A percentile compares a stretch with the other conserved stretches of the same genome.
Conservation (phyloP, 331 rosid genomes). For the Cucumis variabilis region DNA sequence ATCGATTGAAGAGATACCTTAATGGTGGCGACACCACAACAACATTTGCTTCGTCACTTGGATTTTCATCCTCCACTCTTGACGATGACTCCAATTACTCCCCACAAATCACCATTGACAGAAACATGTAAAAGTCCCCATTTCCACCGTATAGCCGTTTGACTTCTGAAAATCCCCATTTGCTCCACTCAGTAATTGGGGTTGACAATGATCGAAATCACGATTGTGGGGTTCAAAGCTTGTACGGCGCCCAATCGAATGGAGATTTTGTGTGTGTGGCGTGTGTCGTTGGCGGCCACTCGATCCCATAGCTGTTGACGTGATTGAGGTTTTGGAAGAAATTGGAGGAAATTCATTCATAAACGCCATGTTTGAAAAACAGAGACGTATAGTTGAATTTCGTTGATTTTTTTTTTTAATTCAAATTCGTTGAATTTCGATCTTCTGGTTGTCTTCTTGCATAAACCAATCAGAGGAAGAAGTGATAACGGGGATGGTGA, state of each 20-base stretch:
- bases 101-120: not conserved
- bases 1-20: conserved; percentile 73
- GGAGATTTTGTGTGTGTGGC: not conserved
- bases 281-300: conserved; percentile 23
- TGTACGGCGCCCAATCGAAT: not conserved
- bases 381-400: not conserved
- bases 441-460: not conserved
- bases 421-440: not conserved
- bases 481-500: not conserved
- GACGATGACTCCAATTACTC: conserved; percentile 40
- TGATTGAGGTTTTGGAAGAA: not conserved
- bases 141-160: not conserved
- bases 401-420: not conserved
- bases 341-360: not conserved
- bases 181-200: conserved; percentile 26
- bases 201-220: conserved; percentile 11
- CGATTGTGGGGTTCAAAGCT: conserved; percentile 16
- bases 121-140: not conserved
- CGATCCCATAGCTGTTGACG: conserved; percentile 2
- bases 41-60: conserved; percentile 72
- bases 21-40: conserved; percentile 65
- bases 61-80: conserved; percentile 64
- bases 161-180: conserved; percentile 28
- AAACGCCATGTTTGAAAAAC: not conserved
- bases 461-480: not conserved